Evolutionary conservation across 768 basidiomycete species (phyloP), one percentile per base, ranked within the genome.

Genomic region (Tricholoma hemisulphureum): DNA sequence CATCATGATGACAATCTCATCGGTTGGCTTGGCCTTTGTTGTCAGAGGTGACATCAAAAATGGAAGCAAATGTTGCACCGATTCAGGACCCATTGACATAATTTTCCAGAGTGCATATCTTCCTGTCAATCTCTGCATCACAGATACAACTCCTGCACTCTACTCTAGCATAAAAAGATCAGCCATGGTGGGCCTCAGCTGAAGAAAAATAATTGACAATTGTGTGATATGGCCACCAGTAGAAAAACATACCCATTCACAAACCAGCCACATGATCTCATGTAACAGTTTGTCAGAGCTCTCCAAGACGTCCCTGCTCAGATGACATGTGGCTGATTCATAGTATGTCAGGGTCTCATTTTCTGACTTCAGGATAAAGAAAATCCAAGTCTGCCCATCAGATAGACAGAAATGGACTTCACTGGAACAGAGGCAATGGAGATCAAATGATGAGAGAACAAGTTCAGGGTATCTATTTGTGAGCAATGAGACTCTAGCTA

Each of bases 351-450:
- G 39, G 52, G 23, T 62, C 45, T 58, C 59, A 45, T 69, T 57
- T 64, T 65, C 62, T 57, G 20, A 58, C 63, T 67, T 69, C 66
- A 71, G 59, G 51, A 72, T 62, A 51, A 67, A 70, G 61, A 73
- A 73, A 53, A 70, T 64, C 71, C 69, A 73, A 29, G 41, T 60
- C 53, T 64, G 62, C 41, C 69, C 67, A 65, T 72, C 68, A 54
- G 72, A 70, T 62, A 73, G 63, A 64, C 71, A 73, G 61, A 72
- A 72, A 58, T 63, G 68, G 58, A 71, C 69, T 39, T 68, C 65
- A n/a, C n/a, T n/a, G n/a, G n/a, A n/a, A n/a, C n/a, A n/a, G n/a
- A n/a, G n/a, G n/a, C n/a, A n/a, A n/a, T n/a, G n/a, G n/a, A n/a
- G n/a, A n/a, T n/a, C n/a, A n/a, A n/a, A n/a, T n/a, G n/a, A n/a